Conservation (phyloP, 2,329 filamentous ascomycete genomes). For the Lachnellula subtilissima region DNA sequence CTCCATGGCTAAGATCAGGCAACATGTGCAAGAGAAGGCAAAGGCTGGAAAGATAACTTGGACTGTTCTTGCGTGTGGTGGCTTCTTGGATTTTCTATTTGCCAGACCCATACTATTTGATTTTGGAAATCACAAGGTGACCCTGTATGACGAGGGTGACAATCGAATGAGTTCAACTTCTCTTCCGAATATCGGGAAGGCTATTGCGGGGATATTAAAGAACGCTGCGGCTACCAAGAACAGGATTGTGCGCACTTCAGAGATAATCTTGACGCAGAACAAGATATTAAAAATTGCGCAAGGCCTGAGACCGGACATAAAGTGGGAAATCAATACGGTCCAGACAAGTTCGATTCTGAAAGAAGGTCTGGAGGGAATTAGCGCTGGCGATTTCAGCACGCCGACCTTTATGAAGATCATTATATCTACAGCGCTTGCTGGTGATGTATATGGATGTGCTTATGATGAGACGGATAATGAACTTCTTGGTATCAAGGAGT, state of each 20-base stretch:
- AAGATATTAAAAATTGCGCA: constrained; percentile 11
- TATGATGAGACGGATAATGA: constrained; percentile 46
- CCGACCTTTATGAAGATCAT: constrained; percentile 31
- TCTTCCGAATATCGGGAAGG: constrained; percentile 31
- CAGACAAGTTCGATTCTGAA: constrained; percentile 11
- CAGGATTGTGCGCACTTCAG: constrained; percentile 11
- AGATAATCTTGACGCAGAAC: constrained; percentile 20
- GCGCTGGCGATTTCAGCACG: constrained; percentile 25
- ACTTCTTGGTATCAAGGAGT: constrained; percentile 67
- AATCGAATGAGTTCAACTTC: constrained; percentile 22
- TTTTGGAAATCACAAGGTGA: constrained; percentile 34
- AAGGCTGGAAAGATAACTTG: constrained; percentile 41
- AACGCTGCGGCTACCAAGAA: constrained; percentile 29
- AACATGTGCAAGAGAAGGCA: constrained; percentile 17
- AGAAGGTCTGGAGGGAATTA: constrained; percentile 12
- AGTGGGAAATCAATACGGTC: constrained; percentile 20
- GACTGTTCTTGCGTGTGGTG: constrained; percentile 47
- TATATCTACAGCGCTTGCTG: constrained; percentile 29
- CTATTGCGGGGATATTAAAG: constrained; percentile 33
- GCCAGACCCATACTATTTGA: constrained; percentile 39
- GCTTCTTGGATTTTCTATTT: constrained; percentile 55
- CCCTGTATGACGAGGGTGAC: constrained; percentile 47
- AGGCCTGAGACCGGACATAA: constrained; percentile 18
- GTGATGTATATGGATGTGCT: constrained; percentile 31
- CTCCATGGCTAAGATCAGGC: constrained; percentile 12